Evolutionary conservation across 805 yeast species (phyloP), one percentile per base, ranked within the genome.

Genomic region (Ogataea ramenticola): DNA sequence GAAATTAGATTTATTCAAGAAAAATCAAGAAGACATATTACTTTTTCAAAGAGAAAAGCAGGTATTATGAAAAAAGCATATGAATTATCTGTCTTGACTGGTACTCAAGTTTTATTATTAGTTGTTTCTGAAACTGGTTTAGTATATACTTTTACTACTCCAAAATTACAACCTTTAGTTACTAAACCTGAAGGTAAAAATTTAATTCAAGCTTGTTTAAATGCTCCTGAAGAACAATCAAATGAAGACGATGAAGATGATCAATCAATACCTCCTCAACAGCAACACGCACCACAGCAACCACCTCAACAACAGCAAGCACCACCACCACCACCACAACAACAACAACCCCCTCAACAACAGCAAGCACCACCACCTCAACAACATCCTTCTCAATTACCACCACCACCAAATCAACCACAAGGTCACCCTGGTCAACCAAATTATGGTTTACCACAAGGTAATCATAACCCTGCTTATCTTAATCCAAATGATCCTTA

Each of bases 41-140:
- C 99, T 27, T 93, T 93, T 60, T 88, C 97, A 43, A 93, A 93
- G 71, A 85, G 99, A 68, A 91, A 91, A 68, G 98, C 96, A 39
- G 99, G 99, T 55, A 91, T 93, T 59, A 93, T 93, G 99, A 93
- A 93, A 71, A 93, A 93, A 71, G 99, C 99, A n/a, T 93, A 91
- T 68, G 99, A 93, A 65, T 75, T 93, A 51, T 85, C 96, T 19
- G 98, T 93, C 43, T 75, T 93, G 56, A 93, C 99, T 14, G 99
- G 99, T 46, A 93, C 99, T 29, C 99, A 93, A 67, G 98, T 93
- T 26, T 75, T 93, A 51, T 72, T 93, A 47, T 77, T 93, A 55
- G 99, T 93, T 45, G 99, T 93, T 27, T 84, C 95, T 43, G 99
- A 93, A 66, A 93, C 99, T n/a, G 99, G 99, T 15, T 79, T 93